Conservation (phyloP, 2,329 filamentous ascomycete genomes). For the Arthrobotrys pseudoclavata region DNA sequence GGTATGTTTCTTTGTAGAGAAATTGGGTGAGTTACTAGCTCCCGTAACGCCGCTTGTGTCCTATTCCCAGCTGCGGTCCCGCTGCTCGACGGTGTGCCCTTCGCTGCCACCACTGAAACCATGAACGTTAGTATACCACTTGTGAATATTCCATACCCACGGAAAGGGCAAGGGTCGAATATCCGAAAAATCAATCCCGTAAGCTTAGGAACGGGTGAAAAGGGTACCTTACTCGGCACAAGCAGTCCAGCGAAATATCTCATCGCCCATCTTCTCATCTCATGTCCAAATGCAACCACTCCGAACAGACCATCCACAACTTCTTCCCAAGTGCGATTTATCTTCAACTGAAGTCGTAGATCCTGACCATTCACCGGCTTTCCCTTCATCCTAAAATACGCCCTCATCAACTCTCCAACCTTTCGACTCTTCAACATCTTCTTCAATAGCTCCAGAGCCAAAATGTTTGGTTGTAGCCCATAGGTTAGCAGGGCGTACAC, state of each 20-base stretch:
- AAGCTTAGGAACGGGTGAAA: background rate
- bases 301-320: conserved; percentile 25
- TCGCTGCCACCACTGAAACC: conserved; percentile 48
- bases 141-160: background rate
- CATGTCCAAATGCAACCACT: conserved; percentile 16
- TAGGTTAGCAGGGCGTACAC: conserved; percentile 51
- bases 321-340: conserved; percentile 22
- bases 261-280: conserved; percentile 44
- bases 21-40: conserved; percentile 18
- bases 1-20: background rate
- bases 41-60: conserved; percentile 40
- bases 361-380: conserved; percentile 40
- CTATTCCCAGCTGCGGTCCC: conserved; percentile 39
- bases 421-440: conserved; percentile 31
- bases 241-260: conserved; percentile 41
- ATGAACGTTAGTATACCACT: background rate
- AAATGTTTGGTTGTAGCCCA: conserved; percentile 38
- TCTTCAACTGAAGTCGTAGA: conserved; percentile 51
- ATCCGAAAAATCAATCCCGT: too few species aligned
- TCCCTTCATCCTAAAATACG: conserved; percentile 42
- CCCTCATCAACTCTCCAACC: conserved; percentile 36
- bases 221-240: conserved; percentile 33
- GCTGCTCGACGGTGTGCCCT: conserved; percentile 46
- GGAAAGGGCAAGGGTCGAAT: too few species aligned
- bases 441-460: conserved; percentile 50